Evolutionary conservation across 345 rosid genomes (phyloP).

Genomic region (Rhizophora apiculata): DNA sequence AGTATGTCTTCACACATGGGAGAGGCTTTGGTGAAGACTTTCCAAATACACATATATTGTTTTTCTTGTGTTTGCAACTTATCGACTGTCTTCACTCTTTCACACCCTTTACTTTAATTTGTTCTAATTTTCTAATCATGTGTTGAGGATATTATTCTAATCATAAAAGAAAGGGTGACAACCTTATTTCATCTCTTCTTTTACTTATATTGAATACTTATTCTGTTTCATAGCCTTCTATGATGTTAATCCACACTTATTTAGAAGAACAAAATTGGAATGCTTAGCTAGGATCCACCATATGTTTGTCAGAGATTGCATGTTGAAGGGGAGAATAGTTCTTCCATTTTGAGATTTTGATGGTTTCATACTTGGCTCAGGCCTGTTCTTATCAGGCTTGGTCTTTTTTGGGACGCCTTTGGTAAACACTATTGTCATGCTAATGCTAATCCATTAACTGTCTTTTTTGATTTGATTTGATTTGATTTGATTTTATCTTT

Average conservation of each 20-base stretch:
- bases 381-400: not conserved
- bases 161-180: no score
- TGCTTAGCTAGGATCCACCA: no score
- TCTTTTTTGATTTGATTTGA: not conserved
- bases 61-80: not conserved
- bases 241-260: no score
- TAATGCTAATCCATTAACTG: not conserved
- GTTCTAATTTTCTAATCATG: not conserved
- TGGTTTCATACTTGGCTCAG: not conserved
- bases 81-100: not conserved
- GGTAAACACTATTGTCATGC: not conserved
- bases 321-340: no score
- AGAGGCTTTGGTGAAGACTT: not conserved
- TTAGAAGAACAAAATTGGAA: no score
- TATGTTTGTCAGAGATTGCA: no score
- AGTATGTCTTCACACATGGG: constrained; percentile 26
- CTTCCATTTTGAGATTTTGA: not conserved
- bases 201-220: no score
- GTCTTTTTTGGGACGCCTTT: not conserved
- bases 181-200: no score
- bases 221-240: no score
- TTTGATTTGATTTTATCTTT: not conserved
- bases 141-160: not conserved
- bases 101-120: not conserved
- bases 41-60: not conserved